phyloP scores from a whole-genome alignment of 495 filamentous ascomycete genomes.

The Symbiotaphrina buchneri region DNA sequence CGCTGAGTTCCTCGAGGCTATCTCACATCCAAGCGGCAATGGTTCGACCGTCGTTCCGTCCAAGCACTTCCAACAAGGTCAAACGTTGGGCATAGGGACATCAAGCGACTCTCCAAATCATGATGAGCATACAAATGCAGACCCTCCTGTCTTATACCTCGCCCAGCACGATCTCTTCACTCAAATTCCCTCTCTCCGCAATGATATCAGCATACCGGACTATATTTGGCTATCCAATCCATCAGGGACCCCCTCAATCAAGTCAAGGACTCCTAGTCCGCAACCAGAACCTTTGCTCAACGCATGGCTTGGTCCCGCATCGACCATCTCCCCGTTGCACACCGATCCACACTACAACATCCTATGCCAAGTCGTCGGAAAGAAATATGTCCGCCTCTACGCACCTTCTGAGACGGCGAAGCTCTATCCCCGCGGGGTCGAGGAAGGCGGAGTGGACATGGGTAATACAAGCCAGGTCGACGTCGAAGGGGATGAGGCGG shows the following conservation, averaged over 20 bases:
- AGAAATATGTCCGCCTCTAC: slow-evolving; percentile 81
- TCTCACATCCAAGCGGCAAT: slow-evolving; percentile 4
- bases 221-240: no score
- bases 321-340: slow-evolving; percentile 80
- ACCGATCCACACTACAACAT: slow-evolving; percentile 91
- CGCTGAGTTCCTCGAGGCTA: slow-evolving; percentile 36
- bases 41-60: slow-evolving; percentile 8
- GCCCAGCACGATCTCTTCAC: slow-evolving; percentile 76
- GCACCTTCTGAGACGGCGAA: slow-evolving; percentile 31
- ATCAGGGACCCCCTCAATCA: slow-evolving; percentile 16
- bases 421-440: slow-evolving; percentile 44
- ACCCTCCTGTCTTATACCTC: slow-evolving; percentile 63
- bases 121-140: background rate
- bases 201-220: slow-evolving; percentile 65
- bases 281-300: slow-evolving; percentile 47
- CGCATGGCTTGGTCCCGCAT: slow-evolving; percentile 78
- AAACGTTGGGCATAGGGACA: slow-evolving; percentile 4
- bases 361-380: slow-evolving; percentile 70
- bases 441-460: slow-evolving; percentile 67
- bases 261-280: slow-evolving; percentile 5
- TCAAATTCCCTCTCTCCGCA: slow-evolving; percentile 56
- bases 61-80: slow-evolving; percentile 5
- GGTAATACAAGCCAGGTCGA: slow-evolving; percentile 70
- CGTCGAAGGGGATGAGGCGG: slow-evolving; percentile 13
- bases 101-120: slow-evolving; percentile 3